phyloP scores from a whole-genome alignment of 2,329 filamentous ascomycete genomes.

The Paraphaeosphaeria sporulosa region DNA sequence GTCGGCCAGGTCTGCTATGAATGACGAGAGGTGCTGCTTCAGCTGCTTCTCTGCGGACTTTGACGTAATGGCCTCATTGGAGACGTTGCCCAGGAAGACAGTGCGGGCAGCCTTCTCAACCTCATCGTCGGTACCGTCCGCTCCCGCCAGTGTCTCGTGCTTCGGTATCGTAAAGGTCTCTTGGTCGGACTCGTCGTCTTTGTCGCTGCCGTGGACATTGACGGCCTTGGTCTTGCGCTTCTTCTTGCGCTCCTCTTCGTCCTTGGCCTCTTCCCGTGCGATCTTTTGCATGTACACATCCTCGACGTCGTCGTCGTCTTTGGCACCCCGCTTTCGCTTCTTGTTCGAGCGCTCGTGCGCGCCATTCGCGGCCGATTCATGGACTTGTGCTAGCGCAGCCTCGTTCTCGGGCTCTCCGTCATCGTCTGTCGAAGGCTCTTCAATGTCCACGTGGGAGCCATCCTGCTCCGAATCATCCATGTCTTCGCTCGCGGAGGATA shows the following conservation, averaged over 20 bases:
- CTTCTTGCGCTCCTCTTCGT: conserved; percentile 49
- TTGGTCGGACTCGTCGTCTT: conserved; percentile 49
- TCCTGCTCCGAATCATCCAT: conserved; percentile 32
- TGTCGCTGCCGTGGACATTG: conserved; percentile 18
- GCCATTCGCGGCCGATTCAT: conserved; percentile 35
- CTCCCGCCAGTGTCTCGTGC: conserved; percentile 58
- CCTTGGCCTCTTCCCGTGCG: conserved; percentile 55
- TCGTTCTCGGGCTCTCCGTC: conserved; percentile 32
- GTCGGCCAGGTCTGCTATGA: conserved; percentile 63
- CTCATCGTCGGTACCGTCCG: conserved; percentile 60
- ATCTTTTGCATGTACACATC: conserved; percentile 73
- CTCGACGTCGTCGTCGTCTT: conserved; percentile 75
- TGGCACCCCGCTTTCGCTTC: conserved; percentile 60
- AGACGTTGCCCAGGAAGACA: conserved; percentile 92
- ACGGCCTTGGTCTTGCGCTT: conserved; percentile 35
- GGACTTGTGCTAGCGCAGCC: conserved; percentile 33
- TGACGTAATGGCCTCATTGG: conserved; percentile 79
- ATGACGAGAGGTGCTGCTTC: conserved; percentile 78
- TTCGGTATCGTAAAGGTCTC: conserved; percentile 62
- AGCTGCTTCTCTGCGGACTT: conserved; percentile 82
- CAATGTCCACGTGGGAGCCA: conserved; percentile 31
- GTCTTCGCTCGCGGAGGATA: conserved; percentile 4
- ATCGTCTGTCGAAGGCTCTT: conserved; percentile 20
- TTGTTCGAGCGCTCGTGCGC: conserved; percentile 41
- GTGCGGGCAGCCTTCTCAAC: conserved; percentile 88